Base-by-base conservation (phyloP, 306 rosid genomes). In the Castanea sativa region DNA sequence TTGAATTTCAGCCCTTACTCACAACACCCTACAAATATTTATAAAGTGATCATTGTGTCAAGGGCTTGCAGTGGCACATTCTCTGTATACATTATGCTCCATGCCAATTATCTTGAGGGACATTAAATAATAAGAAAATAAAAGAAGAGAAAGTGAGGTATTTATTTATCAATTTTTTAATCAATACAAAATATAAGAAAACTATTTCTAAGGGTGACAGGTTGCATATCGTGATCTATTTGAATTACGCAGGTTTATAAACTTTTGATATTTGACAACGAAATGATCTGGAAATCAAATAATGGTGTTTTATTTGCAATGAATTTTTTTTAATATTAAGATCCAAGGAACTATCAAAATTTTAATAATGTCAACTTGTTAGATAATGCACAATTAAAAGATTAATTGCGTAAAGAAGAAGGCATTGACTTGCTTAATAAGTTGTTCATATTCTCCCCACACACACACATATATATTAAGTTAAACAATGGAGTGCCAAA, bases 31-130 rank as follows among this genome's bases (percentile, higher is more conserved):
- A 41, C 11, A 41, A 41, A 41, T 2, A 41, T 41, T 41, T 41
- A 0, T 41, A 0, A 0, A 41, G 3, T 41, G 0, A 8, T 0
- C 8, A 41, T 0, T 0, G 1, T 0, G 1, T 41, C 12, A 41
- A 41, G 11, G 0, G 11, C 8, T 0, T 41, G 11, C 12, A 0
- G 1, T 8, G 45, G 0, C 0, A 41, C 11, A 41, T 41, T 41
- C 45, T 41, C 1, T 41, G 0, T 7, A 2, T 38, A 38, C 45
- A 38, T 38, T 38, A 38, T 38, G 45, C 45, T 2, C 12, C 3
- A 41, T 41, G 12, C 1, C 45, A 41, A 41, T 11, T 49, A 12
- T 49, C 53, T 49, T 49, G 53, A 49, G 53, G 53, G 53, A 49
- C 53, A 49, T 49, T 49, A 49, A 49, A 13, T 49, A 49, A 49